A percentile compares a stretch with the other conserved stretches of the same genome.
phyloP scores from a whole-genome alignment of 2,329 filamentous ascomycete genomes.

The Fusarium phyllophilum region DNA sequence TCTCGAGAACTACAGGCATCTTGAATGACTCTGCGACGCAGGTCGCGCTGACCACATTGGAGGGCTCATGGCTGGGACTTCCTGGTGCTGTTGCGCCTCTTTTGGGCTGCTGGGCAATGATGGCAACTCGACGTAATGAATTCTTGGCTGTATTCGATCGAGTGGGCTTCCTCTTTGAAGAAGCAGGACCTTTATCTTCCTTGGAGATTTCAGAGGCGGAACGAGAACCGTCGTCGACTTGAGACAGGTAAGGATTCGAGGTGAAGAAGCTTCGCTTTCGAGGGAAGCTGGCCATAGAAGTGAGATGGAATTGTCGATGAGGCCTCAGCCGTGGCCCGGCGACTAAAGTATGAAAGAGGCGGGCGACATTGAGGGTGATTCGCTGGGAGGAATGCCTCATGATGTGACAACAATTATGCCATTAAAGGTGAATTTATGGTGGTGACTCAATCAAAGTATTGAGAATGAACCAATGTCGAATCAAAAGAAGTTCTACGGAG shows the following conservation, averaged over 20 bases:
- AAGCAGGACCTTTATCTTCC: conserved; percentile 31
- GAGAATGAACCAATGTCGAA: neutral
- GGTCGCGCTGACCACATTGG: conserved; percentile 65
- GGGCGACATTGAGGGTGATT: conserved; percentile 46
- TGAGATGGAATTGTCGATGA: conserved; percentile 58
- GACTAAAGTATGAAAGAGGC: conserved; percentile 46
- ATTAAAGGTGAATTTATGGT: conserved; percentile 27
- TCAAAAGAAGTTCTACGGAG: conserved; percentile 8
- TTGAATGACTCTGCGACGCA: conserved; percentile 72
- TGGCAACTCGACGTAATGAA: conserved; percentile 84
- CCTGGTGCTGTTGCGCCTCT: conserved; percentile 41
- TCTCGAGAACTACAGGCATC: conserved; percentile 68
- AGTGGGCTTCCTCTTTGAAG: conserved; percentile 58
- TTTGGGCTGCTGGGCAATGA: conserved; percentile 78
- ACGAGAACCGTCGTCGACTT: conserved; percentile 49
- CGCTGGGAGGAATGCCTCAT: conserved; percentile 50
- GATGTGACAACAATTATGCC: conserved; percentile 33
- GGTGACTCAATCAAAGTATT: conserved; percentile 5
- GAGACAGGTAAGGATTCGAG: conserved; percentile 66
- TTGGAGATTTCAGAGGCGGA: conserved; percentile 29
- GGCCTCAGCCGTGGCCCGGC: conserved; percentile 43
- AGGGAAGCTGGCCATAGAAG: conserved; percentile 55
- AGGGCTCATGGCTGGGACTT: conserved; percentile 49
- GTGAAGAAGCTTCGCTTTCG: conserved; percentile 73
- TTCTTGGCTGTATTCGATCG: conserved; percentile 67